These are phyloP conservation scores for Pichia sp. DNA, from an alignment of 1,139 yeast genomes.

Conservation along the genomic window DNA sequence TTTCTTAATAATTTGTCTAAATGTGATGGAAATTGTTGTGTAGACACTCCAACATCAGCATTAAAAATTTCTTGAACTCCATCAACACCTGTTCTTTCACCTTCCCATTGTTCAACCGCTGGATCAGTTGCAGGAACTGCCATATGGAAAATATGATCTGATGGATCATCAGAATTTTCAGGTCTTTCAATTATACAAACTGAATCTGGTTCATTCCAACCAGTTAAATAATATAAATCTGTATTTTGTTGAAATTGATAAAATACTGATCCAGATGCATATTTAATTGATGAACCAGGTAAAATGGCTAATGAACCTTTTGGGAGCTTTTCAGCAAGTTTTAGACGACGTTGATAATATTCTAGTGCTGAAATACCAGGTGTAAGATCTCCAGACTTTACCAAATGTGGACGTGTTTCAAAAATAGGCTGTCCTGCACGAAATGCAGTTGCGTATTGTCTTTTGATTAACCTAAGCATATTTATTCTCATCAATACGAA, in stretches of 20 bases:
- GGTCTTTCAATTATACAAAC: conserved; percentile 70
- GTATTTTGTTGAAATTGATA: conserved; percentile 90
- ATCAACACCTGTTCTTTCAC: conserved; percentile 77
- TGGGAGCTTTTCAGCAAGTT: conserved; percentile 53
- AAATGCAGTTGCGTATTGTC: conserved; percentile 6
- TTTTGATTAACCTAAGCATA: conserved; percentile 2
- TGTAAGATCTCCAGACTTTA: conserved; percentile 73
- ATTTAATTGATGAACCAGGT: conserved; percentile 66
- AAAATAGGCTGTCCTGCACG: conserved; percentile 76
- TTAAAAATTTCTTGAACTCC: conserved; percentile 82
- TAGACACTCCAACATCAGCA: conserved; percentile 68
- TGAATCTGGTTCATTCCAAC: conserved; percentile 91
- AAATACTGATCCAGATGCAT: conserved; percentile 85
- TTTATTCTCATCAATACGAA: too few species aligned
- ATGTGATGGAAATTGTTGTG: conserved; percentile 37
- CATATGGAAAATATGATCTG: conserved; percentile 50
- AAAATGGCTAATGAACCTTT: conserved; percentile 64
- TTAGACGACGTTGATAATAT: conserved; percentile 63
- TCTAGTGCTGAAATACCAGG: conserved; percentile 85
- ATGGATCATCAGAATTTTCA: conserved; percentile 43
- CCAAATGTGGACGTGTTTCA: conserved; percentile 76
- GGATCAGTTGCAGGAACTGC: conserved; percentile 82
- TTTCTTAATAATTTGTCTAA: conserved; percentile 42
- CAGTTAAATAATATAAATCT: conserved; percentile 78
- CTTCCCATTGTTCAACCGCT: conserved; percentile 87